These are phyloP conservation scores for Logfia minima DNA, from an alignment of 129 eudicot species.

Conservation along the genomic window DNA sequence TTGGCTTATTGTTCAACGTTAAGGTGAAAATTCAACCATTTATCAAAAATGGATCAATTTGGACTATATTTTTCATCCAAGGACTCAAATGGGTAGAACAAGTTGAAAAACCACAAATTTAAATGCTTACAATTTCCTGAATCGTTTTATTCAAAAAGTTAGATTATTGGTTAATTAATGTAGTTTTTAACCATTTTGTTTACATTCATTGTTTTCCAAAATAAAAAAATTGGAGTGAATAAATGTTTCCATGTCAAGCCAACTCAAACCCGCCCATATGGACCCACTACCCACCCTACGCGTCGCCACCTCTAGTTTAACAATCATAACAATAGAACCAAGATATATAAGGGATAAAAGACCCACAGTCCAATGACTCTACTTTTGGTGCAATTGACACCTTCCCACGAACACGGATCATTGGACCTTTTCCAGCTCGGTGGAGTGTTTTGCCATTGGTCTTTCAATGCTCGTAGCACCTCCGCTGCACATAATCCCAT, in stretches of 20 bases:
- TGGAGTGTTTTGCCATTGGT: constrained; percentile 80
- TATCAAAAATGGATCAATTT: background rate
- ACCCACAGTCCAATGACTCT: constrained; percentile 48
- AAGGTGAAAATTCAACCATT: background rate
- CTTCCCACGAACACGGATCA: constrained; percentile 98
- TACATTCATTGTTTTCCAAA: background rate
- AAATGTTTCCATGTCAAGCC: background rate
- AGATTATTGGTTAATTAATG: background rate
- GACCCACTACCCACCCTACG: background rate
- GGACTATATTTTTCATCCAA: too few species aligned
- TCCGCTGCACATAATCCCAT: constrained; percentile 50
- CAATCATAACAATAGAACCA: background rate
- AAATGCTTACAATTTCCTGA: background rate
- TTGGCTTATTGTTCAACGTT: background rate
- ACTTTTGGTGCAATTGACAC: constrained; percentile 64
- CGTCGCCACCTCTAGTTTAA: background rate
- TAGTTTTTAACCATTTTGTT: background rate
- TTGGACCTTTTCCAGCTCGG: constrained; percentile 77
- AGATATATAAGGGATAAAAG: constrained; percentile 15
- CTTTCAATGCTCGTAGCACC: constrained; percentile 58
- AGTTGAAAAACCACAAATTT: background rate
- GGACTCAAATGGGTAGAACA: background rate
- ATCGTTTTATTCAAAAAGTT: background rate
- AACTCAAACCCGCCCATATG: background rate
- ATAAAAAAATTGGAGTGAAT: background rate